Percentiles rank a stretch among this genome's conserved stretches.
Conservation (phyloP, 331 rosid species). For the Malus hybrid region DNA sequence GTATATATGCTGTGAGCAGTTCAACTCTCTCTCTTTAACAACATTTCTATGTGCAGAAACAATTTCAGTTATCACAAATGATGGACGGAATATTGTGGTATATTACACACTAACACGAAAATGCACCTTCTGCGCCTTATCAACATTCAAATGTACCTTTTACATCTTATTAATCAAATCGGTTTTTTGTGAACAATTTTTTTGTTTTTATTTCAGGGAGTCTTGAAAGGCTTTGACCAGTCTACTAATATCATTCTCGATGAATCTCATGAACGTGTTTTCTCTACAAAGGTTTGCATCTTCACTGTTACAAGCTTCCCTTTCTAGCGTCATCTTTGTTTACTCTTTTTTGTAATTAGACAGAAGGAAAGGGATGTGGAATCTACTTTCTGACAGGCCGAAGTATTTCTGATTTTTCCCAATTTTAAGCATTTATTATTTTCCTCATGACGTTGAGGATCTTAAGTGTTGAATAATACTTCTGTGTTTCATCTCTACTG, state of each 20-base stretch:
- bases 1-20: not conserved
- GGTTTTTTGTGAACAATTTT: not conserved
- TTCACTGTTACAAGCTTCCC: constrained; percentile 1
- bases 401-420: too few relatives aligned
- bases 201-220: constrained; percentile 43
- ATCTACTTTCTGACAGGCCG: not conserved
- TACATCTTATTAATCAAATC: not conserved
- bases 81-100: constrained; percentile 99
- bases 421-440: not conserved
- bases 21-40: not conserved
- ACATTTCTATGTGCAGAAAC: constrained; percentile 48
- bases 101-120: constrained; percentile 6
- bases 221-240: constrained; percentile 94
- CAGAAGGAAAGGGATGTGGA: not conserved
- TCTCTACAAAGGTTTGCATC: constrained; percentile 76
- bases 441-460: not conserved
- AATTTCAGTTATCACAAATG: constrained; percentile 92
- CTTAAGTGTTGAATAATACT: not conserved
- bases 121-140: not conserved
- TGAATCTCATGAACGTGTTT: constrained; percentile 94
- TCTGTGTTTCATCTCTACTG: not conserved
- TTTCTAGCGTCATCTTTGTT: not conserved
- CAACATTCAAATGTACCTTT: not conserved
- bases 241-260: constrained; percentile 95
- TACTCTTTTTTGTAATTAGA: not conserved